These are phyloP conservation scores for Cutaneotrichosporon cutaneum DNA, from an alignment of 1,284 basidiomycete species.

Conservation along the genomic window DNA sequence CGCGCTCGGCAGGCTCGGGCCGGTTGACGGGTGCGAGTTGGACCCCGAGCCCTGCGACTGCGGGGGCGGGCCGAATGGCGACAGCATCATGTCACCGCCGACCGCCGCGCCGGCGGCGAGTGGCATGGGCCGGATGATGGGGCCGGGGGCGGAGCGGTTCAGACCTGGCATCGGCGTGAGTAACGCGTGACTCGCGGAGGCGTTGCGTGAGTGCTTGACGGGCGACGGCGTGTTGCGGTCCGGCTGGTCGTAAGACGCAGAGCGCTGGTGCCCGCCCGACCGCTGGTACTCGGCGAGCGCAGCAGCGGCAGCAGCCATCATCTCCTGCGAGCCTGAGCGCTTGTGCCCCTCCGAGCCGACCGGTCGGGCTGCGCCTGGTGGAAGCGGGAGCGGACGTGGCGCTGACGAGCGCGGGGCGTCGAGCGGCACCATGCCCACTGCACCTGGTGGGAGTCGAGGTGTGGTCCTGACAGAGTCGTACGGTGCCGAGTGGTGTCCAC, in stretches of 20 bases:
- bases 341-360: background rate
- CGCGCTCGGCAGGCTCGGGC: background rate
- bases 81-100: conserved; percentile 25
- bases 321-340: conserved; percentile 1
- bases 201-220: background rate
- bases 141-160: conserved; percentile 2
- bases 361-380: background rate
- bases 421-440: conserved; percentile 4
- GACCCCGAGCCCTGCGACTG: background rate
- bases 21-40: background rate
- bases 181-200: conserved; percentile 1
- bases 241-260: background rate
- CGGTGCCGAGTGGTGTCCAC: background rate
- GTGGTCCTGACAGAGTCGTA: background rate
- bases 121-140: background rate
- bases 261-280: conserved; percentile 5
- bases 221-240: background rate
- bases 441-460: background rate
- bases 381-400: background rate
- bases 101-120: background rate
- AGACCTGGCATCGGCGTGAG: conserved; percentile 9
- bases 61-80: conserved; percentile 15
- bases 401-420: background rate
- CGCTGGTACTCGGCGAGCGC: conserved; percentile 8
- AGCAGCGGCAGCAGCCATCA: conserved; percentile 8